Evolutionary conservation across 1,284 basidiomycete genomes (phyloP).

Genomic region (Cerrena zonata): DNA sequence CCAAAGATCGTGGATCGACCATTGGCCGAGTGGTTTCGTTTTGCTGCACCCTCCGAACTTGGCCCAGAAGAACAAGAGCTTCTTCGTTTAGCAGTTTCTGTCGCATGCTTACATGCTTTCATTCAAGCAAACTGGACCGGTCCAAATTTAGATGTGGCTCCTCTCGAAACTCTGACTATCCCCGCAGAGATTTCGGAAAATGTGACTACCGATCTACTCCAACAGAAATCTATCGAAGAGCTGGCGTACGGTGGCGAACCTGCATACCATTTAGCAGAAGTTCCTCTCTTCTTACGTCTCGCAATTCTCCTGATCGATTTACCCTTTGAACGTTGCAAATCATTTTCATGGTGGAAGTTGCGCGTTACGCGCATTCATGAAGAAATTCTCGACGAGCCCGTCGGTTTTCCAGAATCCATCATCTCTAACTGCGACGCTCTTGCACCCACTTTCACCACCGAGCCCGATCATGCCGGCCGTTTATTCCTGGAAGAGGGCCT

Average conservation of each 20-base stretch:
- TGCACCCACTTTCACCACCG: constrained; percentile 28
- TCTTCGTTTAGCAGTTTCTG: constrained; percentile 60
- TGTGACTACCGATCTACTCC: constrained; percentile 49
- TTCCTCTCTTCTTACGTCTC: constrained; percentile 71
- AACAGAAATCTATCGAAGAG: constrained; percentile 66
- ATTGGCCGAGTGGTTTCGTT: constrained; percentile 32
- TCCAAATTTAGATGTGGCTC: constrained; percentile 69
- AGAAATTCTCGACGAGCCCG: constrained; percentile 82
- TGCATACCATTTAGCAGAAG: constrained; percentile 83
- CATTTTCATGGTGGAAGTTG: constrained; percentile 74
- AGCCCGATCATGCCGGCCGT: constrained; percentile 65
- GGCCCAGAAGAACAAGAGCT: constrained; percentile 38
- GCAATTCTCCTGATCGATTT: constrained; percentile 67
- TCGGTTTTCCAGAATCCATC: constrained; percentile 50
- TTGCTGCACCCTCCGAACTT: constrained; percentile 19
- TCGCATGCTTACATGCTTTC: constrained; percentile 84
- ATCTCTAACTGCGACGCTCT: constrained; percentile 48
- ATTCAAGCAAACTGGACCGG: constrained; percentile 97
- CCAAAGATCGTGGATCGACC: constrained; percentile 28
- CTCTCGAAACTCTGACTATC: constrained; percentile 45
- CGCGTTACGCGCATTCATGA: constrained; percentile 74
- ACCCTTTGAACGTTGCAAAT: constrained; percentile 41
- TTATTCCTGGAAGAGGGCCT: constrained; percentile 79
- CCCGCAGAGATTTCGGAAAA: constrained; percentile 25
- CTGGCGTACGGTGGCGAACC: constrained; percentile 89